Evolutionary conservation across 2,329 filamentous ascomycete genomes (phyloP), one percentile per base, ranked within the genome.

Genomic region (Pseudogymnoascus sp.): DNA sequence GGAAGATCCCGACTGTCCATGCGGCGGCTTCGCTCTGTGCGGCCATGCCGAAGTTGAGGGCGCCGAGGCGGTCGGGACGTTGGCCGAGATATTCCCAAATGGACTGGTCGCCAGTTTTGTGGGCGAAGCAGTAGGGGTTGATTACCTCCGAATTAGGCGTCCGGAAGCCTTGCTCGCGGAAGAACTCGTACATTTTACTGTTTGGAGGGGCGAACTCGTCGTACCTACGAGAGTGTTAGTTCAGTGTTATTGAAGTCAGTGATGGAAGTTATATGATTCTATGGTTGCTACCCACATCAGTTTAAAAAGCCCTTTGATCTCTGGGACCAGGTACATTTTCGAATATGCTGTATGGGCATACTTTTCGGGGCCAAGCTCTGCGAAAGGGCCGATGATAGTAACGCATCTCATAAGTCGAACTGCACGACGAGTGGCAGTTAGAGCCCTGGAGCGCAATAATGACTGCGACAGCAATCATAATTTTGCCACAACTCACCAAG

Each of bases 61-160:
- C 67, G 19, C 69, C 61, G 17, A 74, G 65, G 11, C 70, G 66
- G 3, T 69, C 66, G 13, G 71, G 70, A 35, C 67, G 66, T 19
- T 68, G 60, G 11, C 59, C 65, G 21, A 73, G 66, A 60, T 68
- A 66, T 44, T 73, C 70, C 64, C 67, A 73, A 62, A 72, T 70
- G 11, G 64, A 63, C 17, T 66, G 60, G 23, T 65, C 68, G 5
- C 67, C 65, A 17, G 70, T 69, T 26, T 65, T 53, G 47, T 72
- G 68, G 8, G 69, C 69, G 21, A 67, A 69, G 35, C 67, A 69
- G 65, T 71, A 73, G 15, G 71, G 71, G 33, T 71, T 71, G 17
- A 68, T 67, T 3, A 40, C 62, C 5, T 63, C 38, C 15, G 68
- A 67, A 9, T 63, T 64, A n/a, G 70, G 68, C 28, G 62, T 69